Base-by-base conservation (phyloP, 2,329 filamentous ascomycete genomes). In the Aureobasidium sp. region DNA sequence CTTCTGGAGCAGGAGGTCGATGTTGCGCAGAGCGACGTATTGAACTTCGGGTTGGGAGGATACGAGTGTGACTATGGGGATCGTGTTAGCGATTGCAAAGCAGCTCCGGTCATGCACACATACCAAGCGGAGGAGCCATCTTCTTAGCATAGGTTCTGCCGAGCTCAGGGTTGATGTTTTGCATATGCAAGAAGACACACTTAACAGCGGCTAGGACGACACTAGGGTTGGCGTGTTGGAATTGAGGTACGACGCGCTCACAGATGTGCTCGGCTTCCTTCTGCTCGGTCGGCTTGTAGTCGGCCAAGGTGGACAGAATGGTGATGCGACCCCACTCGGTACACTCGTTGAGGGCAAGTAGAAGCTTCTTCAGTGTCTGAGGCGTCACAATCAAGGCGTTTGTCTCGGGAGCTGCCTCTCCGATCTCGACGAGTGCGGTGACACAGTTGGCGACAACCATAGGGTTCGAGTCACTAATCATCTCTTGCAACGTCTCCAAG, bases 371-470 rank as follows among this genome's bases (percentile, higher is more conserved):
- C 66, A 99, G 79, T 3, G 87, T 93, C 64, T 86, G 82, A 2
- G 90, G 83, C 1, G 89, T 95, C 65, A 99, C 88, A 53, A 90
- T 81, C 61, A 99, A 80, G 5, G 93, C 94, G 65, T 86, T 86
- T 1, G 92, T 97, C 74, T 97, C 93, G 12, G 94, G 94, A 0
- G 92, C 89, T 0, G 90, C 86, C 73, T 99, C 92, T 68, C 83
- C 82, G 71, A 99, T 99, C 73, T 99, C 94, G 9, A 90, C 87
- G 57, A 99, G 81, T 3, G 94, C 94, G 65, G 92, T 93, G 9
- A 99, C 94, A 15, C 91, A 94, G 78, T 99, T 99, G 65, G 94
- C 94, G 63, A 99, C 94, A 4, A 99, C 94, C 93, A 97, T 99
- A 3, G 94, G 94, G 74, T 99, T 99, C 3, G 94, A 90, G 73